Conservation (phyloP, 352 stramenopile species). For the Phytopythium ostracodes region DNA sequence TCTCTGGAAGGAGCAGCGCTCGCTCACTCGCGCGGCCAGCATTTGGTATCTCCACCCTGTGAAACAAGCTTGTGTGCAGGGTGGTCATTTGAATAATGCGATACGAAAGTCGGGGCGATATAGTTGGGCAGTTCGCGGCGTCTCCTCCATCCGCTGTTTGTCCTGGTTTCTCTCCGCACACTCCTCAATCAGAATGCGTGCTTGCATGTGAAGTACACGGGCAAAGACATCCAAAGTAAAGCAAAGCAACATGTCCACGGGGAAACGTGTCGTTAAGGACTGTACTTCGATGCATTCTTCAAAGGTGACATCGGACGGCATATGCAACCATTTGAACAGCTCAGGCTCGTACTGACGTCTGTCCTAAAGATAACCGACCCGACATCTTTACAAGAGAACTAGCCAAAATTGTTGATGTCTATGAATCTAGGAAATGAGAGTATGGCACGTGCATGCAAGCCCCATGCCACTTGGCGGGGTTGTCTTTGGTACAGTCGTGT, state of each 20-base stretch:
- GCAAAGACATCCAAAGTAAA: no score
- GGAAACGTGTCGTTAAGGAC: no score
- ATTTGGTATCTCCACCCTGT: constrained; percentile 88
- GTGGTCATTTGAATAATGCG: constrained; percentile 85
- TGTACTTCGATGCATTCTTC: no score
- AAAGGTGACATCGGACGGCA: no score
- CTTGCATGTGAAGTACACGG: not conserved
- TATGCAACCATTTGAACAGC: no score
- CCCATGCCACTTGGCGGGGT: not conserved
- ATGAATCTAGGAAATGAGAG: not conserved
- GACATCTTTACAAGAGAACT: not conserved
- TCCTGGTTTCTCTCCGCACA: constrained; percentile 74
- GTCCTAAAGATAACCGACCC: not conserved
- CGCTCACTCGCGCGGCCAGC: constrained; percentile 16
- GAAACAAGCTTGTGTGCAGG: constrained; percentile 62
- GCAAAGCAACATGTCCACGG: no score
- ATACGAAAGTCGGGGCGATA: constrained; percentile 54
- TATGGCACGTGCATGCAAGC: not conserved
- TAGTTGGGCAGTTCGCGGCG: constrained; percentile 75
- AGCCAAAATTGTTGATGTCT: not conserved
- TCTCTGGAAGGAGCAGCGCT: constrained; percentile 2
- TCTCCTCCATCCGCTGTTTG: constrained; percentile 63
- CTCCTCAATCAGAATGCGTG: constrained; percentile 10
- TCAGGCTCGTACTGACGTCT: no score
- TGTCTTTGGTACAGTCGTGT: constrained; percentile 1